These are phyloP conservation scores for Rubia occidens DNA, from an alignment of 305 asterid genomes.

Conservation along the genomic window DNA sequence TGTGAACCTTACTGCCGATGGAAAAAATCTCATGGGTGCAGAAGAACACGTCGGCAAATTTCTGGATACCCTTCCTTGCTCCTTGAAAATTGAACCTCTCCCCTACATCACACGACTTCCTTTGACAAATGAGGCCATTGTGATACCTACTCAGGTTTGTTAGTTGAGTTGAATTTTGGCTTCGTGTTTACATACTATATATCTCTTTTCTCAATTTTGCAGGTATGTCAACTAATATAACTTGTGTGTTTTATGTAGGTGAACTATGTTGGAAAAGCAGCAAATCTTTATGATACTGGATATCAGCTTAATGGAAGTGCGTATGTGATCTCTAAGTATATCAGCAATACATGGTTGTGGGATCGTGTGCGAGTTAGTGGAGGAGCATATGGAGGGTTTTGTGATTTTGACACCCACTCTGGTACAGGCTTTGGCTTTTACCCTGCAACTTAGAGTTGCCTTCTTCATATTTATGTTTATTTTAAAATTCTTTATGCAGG, in stretches of 20 bases:
- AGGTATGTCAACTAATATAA: slow-evolving; percentile 6
- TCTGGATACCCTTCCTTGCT: slow-evolving; percentile 80
- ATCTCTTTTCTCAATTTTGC: neutral
- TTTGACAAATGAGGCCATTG: slow-evolving; percentile 77
- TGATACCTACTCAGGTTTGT: slow-evolving; percentile 89
- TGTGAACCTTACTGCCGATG: slow-evolving; percentile 78
- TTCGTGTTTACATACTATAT: slow-evolving; percentile 1
- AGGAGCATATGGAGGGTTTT: slow-evolving; percentile 99
- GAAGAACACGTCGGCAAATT: slow-evolving; percentile 67
- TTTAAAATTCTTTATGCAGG: slow-evolving; percentile 41
- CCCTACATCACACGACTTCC: slow-evolving; percentile 61
- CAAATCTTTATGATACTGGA: slow-evolving; percentile 76
- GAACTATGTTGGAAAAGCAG: slow-evolving; percentile 97
- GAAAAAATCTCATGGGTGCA: slow-evolving; percentile 51
- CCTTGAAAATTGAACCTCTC: slow-evolving; percentile 42
- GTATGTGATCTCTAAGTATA: slow-evolving; percentile 74
- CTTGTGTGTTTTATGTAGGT: slow-evolving; percentile 41
- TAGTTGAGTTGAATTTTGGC: slow-evolving; percentile 5
- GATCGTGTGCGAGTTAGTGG: slow-evolving; percentile 99
- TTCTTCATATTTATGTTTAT: slow-evolving; percentile 15
- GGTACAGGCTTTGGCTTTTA: slow-evolving; percentile 34
- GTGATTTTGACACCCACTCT: slow-evolving; percentile 91
- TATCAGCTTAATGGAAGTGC: slow-evolving; percentile 93
- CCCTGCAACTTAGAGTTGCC: slow-evolving; percentile 13
- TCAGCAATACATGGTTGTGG: slow-evolving; percentile 92